These are phyloP conservation scores for Phyllosticta citrichinensis DNA, from an alignment of 2,329 filamentous ascomycete genomes.

Conservation along the genomic window DNA sequence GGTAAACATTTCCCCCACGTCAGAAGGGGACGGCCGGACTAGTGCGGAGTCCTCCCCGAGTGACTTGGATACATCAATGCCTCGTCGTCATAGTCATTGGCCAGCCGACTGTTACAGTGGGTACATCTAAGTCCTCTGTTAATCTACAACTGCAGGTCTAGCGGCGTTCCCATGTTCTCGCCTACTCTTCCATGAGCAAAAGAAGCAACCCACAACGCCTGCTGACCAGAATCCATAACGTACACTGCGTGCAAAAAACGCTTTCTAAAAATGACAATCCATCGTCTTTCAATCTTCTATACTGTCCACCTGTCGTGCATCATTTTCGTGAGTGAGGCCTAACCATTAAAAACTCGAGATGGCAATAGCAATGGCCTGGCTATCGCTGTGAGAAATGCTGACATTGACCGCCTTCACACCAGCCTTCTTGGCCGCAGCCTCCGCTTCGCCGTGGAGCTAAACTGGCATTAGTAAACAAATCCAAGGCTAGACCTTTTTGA, in stretches of 20 bases:
- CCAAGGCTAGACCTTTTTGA: neutral
- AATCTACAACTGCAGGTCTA: neutral
- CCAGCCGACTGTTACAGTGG: neutral
- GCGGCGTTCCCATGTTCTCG: neutral
- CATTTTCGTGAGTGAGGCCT: neutral
- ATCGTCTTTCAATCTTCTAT: neutral
- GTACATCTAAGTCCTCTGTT: neutral
- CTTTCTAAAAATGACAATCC: neutral
- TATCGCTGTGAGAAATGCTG: slow-evolving; percentile 92
- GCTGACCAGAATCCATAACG: neutral
- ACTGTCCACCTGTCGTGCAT: neutral
- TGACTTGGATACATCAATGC: neutral
- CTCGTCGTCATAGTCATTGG: neutral
- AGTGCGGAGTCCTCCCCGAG: neutral
- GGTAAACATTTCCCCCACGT: neutral
- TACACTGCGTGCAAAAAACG: neutral
- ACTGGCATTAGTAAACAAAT: slow-evolving; percentile 6
- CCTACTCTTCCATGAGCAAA: neutral
- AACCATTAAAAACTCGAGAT: slow-evolving; percentile 64
- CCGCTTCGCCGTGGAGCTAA: slow-evolving; percentile 78
- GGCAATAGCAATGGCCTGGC: slow-evolving; percentile 88
- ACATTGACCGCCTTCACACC: slow-evolving; percentile 83
- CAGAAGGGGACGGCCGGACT: neutral
- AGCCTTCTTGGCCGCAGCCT: slow-evolving; percentile 70
- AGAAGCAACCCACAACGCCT: neutral